These are phyloP conservation scores for Huiozyma sinensis DNA, from an alignment of 805 yeast species.

Conservation along the genomic window DNA sequence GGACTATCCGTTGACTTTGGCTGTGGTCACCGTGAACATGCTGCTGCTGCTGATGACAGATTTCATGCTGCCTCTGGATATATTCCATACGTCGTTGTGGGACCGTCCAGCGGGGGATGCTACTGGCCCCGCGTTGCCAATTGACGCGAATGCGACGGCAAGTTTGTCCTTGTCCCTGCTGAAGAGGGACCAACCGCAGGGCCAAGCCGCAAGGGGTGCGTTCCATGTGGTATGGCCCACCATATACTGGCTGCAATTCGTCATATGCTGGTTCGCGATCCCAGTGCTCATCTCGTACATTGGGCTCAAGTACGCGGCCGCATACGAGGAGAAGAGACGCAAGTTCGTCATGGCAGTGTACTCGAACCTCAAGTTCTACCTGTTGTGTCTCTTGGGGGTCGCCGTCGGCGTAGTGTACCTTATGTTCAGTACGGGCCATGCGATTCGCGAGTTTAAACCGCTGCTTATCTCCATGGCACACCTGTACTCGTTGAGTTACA, in stretches of 20 bases:
- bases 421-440: conserved; percentile 17
- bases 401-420: conserved; percentile 19
- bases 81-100: conserved; percentile 6
- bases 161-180: too few relatives aligned
- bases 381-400: conserved; percentile 15
- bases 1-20: conserved; percentile 15
- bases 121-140: background rate
- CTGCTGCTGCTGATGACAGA: conserved; percentile 19
- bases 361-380: conserved; percentile 23
- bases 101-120: background rate
- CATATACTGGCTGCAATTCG: conserved; percentile 24
- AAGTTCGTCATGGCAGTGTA: conserved; percentile 16
- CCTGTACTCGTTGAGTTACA: conserved; percentile 24
- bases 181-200: too few relatives aligned
- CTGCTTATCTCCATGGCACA: conserved; percentile 24
- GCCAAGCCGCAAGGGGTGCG: too few relatives aligned
- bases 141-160: too few relatives aligned
- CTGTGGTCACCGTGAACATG: conserved; percentile 18
- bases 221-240: conserved; percentile 13
- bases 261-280: conserved; percentile 24
- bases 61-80: conserved; percentile 23
- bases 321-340: conserved; percentile 8
- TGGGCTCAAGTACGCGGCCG: conserved; percentile 17
- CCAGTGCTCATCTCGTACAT: conserved; percentile 26
- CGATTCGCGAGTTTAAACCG: conserved; percentile 19